phyloP scores from a whole-genome alignment of 2,329 filamentous ascomycete genomes.

The Calonectria crousiana region DNA sequence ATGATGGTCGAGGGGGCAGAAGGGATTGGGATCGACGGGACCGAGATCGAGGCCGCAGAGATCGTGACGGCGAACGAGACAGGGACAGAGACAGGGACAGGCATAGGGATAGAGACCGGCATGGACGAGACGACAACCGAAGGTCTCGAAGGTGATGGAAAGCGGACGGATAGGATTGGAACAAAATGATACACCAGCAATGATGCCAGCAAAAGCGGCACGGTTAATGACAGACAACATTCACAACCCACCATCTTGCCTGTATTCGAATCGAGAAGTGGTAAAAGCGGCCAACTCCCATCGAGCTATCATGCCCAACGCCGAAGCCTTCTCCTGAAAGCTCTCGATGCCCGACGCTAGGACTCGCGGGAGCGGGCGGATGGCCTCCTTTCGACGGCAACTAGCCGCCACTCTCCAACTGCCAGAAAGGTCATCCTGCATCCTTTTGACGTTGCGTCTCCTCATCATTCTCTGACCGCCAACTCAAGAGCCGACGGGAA shows the following conservation, averaged over 20 bases:
- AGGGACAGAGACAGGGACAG: constrained; percentile 45
- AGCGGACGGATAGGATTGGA: neutral
- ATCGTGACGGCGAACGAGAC: constrained; percentile 46
- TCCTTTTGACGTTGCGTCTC: neutral
- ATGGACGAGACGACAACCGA: constrained; percentile 37
- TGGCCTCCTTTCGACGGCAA: neutral
- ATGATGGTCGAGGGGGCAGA: constrained; percentile 42
- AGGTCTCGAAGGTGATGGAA: constrained; percentile 36
- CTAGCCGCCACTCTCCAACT: neutral
- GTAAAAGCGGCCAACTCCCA: neutral
- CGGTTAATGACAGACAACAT: constrained; percentile 18
- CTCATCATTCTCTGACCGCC: constrained; percentile 6
- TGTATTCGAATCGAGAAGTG: neutral
- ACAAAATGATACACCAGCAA: constrained; percentile 14
- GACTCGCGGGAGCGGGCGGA: neutral
- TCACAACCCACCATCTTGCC: neutral
- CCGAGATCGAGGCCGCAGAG: constrained; percentile 43
- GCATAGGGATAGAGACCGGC: constrained; percentile 40
- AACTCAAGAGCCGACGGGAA: neutral
- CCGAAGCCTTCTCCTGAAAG: neutral
- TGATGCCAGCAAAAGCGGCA: constrained; percentile 1
- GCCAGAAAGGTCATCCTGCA: neutral
- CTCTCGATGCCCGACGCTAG: neutral
- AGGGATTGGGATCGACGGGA: constrained; percentile 43
- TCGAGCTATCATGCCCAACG: neutral